Conservation (phyloP, 495 filamentous ascomycete species). For the Aspergillus cristatus region DNA sequence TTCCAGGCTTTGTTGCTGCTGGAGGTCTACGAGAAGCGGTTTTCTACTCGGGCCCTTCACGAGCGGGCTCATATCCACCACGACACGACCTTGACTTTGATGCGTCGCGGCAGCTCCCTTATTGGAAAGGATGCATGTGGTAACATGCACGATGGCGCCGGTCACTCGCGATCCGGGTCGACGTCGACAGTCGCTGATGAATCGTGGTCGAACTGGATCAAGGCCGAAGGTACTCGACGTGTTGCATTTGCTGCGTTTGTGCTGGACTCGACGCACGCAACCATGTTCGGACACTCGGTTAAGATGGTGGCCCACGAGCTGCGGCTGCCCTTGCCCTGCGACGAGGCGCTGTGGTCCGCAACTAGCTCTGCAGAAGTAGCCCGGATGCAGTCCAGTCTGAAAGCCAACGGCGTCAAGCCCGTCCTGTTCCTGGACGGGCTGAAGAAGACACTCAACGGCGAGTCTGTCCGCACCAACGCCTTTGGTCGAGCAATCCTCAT, state of each 20-base stretch:
- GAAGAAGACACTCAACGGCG: constrained; percentile 79
- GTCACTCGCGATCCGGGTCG: constrained; percentile 41
- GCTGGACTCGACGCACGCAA: constrained; percentile 91
- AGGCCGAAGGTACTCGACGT: constrained; percentile 80
- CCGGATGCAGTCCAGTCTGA: constrained; percentile 71
- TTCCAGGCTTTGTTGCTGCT: constrained; percentile 87
- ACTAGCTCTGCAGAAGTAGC: constrained; percentile 83
- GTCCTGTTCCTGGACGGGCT: constrained; percentile 86
- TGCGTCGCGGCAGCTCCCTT: constrained; percentile 85
- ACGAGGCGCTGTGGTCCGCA: constrained; percentile 89
- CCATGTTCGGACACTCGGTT: constrained; percentile 95
- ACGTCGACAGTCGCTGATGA: constrained; percentile 68
- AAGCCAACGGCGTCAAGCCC: constrained; percentile 75
- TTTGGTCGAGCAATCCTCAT: constrained; percentile 95
- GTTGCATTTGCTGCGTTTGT: constrained; percentile 94
- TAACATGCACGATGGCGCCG: constrained; percentile 55
- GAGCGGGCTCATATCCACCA: constrained; percentile 97
- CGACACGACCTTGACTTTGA: constrained; percentile 88
- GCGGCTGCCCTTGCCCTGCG: constrained; percentile 83
- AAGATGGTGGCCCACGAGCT: constrained; percentile 98
- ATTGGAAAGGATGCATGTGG: constrained; percentile 85
- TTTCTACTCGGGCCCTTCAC: constrained; percentile 80
- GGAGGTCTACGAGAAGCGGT: constrained; percentile 96
- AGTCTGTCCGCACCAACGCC: constrained; percentile 82
- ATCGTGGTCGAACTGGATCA: constrained; percentile 96